Base-by-base conservation (phyloP, 345 rosid genomes). In the Eutrema heterophyllum region DNA sequence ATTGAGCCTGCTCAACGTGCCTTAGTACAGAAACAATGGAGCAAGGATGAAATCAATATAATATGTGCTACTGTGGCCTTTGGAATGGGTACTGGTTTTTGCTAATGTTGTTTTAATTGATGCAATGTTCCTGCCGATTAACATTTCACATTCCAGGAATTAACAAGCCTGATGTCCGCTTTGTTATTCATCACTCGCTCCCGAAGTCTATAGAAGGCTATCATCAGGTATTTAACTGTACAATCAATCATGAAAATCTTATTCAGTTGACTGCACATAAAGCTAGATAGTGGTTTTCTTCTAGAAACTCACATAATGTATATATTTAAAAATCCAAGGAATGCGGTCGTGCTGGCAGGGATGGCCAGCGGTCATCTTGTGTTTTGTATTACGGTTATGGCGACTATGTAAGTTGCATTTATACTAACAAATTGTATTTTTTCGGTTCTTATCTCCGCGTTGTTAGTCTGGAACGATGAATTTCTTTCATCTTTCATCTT, bases 261-360 rank as follows among this genome's bases (percentile, higher is more conserved):
- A 12, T 60, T 13, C 45, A 40, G 30, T 40, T 18, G 44, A 44
- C 16, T 66, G 27, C 50, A 50, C 43, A 59, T 41, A 11, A 53
- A 45, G 44, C 43, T 59, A 51, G 58, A 66, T 52, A 70, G 7
- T 58, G 33, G 3, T 58, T 39, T 33, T 57, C 48, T 45, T 30
- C 35, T 33, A n/a, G n/a, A 27, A 45, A 35, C 58, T 78, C 15
- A 60, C 45, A 14, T 79, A 41, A 51, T 77, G 18, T 44, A 9
- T 41, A 24, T 40, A 66, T 61, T 76, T 7, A 51, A 49, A 43
- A 57, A 69, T 74, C 33, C 64, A 72, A 95, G 99, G 99, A 95
- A 82, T 95, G 99, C 16, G 99, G 99, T 48, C 97, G 97, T 73
- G 99, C 99, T 66, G 99, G 99, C 78, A 85, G 99, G 80, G 99